These are phyloP conservation scores for Microthlaspi erraticum DNA, from an alignment of 345 rosid species.

Conservation along the genomic window DNA sequence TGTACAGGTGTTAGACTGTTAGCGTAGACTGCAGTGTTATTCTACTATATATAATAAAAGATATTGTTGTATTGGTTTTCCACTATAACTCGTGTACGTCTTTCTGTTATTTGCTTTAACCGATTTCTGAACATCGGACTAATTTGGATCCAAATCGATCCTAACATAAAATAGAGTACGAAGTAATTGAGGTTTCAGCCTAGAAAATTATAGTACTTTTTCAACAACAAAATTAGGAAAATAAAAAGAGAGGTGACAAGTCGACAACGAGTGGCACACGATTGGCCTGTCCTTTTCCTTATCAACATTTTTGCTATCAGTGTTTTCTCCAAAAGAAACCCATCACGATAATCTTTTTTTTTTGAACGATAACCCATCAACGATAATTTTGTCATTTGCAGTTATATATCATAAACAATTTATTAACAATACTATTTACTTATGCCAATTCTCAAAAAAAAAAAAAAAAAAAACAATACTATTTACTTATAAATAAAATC, in stretches of 20 bases:
- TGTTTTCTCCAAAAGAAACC: slow-evolving; percentile 36
- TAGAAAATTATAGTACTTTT: not conserved
- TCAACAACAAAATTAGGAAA: not conserved
- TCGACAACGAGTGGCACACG: slow-evolving; percentile 42
- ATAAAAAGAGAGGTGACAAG: slow-evolving; percentile 23
- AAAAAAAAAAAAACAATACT: no score
- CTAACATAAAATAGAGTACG: not conserved
- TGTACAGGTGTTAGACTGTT: not conserved
- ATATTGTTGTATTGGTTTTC: no score
- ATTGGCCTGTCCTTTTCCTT: slow-evolving; percentile 28
- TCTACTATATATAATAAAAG: not conserved
- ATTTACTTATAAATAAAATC: no score
- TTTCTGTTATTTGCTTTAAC: not conserved
- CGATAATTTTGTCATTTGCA: no score
- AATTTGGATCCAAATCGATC: not conserved
- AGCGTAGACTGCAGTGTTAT: not conserved
- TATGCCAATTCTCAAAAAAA: no score
- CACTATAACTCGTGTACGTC: not conserved
- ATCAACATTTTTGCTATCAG: slow-evolving; percentile 19
- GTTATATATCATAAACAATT: not conserved
- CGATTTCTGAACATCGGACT: not conserved
- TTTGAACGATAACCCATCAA: no score
- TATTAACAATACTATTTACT: not conserved
- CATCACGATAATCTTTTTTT: slow-evolving; percentile 28
- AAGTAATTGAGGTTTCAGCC: not conserved